Evolutionary conservation across 805 yeast species (phyloP).

Genomic region (Tanozyma kutaoensis): DNA sequence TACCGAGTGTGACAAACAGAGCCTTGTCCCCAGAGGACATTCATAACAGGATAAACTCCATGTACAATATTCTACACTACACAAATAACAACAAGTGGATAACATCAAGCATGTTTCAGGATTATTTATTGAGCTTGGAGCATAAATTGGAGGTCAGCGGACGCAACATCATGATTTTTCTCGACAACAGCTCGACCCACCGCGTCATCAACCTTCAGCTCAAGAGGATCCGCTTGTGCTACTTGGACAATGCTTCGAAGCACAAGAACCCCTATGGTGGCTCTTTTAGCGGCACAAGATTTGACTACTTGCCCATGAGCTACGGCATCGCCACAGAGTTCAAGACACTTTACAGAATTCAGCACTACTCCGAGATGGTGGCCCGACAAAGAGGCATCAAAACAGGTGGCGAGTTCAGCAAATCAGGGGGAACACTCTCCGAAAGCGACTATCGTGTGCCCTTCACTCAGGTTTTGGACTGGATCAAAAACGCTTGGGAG

Average conservation of each 20-base stretch:
- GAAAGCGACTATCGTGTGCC: constrained; percentile 33
- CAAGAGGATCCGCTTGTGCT: constrained; percentile 19
- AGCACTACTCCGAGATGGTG: constrained; percentile 39
- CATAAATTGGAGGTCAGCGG: constrained; percentile 34
- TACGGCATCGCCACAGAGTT: constrained; percentile 56
- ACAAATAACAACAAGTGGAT: constrained; percentile 52
- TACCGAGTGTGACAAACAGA: too few species aligned
- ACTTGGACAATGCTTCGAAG: constrained; percentile 23
- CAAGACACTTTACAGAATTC: constrained; percentile 41
- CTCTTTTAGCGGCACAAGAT: constrained; percentile 28
- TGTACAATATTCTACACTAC: constrained; percentile 40
- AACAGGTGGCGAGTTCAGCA: background rate
- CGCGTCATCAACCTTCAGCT: constrained; percentile 32
- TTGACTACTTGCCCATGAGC: constrained; percentile 46
- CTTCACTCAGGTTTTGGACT: constrained; percentile 41
- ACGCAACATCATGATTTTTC: constrained; percentile 38
- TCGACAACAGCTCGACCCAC: constrained; percentile 54
- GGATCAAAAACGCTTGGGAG: constrained; percentile 48
- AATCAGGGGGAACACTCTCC: constrained; percentile 15
- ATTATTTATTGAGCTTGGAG: constrained; percentile 47
- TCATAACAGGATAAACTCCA: constrained; percentile 4
- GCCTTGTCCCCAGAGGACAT: too few species aligned
- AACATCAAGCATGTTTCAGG: constrained; percentile 48
- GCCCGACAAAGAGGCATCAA: constrained; percentile 6
- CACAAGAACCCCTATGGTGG: constrained; percentile 23